phyloP scores from a whole-genome alignment of 148 eudicot species.

The Camellia lanceoleosa region DNA sequence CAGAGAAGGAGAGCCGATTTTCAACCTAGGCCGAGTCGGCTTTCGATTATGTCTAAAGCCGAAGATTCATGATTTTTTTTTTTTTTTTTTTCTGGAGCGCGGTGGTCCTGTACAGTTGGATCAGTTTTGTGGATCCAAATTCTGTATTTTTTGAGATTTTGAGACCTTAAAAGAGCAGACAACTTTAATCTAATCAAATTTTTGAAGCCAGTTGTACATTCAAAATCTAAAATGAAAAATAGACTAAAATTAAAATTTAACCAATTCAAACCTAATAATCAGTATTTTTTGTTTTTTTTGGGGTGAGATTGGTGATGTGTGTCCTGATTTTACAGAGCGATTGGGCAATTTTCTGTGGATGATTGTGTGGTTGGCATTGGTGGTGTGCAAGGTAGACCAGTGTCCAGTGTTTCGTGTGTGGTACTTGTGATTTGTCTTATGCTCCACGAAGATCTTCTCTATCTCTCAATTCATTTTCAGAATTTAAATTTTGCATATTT shows the following conservation, averaged over 20 bases:
- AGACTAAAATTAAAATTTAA: not conserved
- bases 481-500: too few relatives aligned
- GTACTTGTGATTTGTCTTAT: too few relatives aligned
- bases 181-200: not conserved
- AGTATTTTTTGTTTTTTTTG: not conserved
- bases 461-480: too few relatives aligned
- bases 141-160: not conserved
- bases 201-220: not conserved
- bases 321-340: not conserved
- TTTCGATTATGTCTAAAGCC: slow-evolving; percentile 45
- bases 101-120: not conserved
- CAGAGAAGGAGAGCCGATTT: slow-evolving; percentile 43
- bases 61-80: not conserved
- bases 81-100: not conserved
- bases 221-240: not conserved
- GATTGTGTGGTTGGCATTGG: not conserved
- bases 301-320: not conserved
- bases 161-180: not conserved
- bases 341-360: not conserved
- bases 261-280: not conserved
- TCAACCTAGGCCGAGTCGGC: slow-evolving; percentile 42
- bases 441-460: too few relatives aligned
- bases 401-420: too few relatives aligned
- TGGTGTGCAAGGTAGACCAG: not conserved
- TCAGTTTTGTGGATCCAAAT: not conserved